Evolutionary conservation across 176 grass and related monocot species (phyloP).

Genomic region (Paspalum vaginatum): DNA sequence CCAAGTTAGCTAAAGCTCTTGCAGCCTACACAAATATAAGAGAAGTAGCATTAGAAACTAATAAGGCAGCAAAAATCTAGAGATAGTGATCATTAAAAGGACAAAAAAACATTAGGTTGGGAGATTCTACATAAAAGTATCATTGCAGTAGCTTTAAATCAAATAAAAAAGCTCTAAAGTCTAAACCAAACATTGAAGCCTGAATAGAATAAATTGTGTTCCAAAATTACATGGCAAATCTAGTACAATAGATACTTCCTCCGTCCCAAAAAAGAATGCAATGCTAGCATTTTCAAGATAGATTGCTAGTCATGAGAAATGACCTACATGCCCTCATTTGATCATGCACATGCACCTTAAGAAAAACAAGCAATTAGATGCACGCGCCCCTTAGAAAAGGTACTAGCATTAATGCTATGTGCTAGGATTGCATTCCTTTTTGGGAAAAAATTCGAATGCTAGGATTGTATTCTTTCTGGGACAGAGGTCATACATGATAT

Average conservation of each 20-base stretch:
- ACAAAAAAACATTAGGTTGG: background rate
- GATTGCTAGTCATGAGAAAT: too few relatives aligned
- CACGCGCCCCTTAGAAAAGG: too few relatives aligned
- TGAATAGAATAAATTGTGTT: conserved; percentile 5
- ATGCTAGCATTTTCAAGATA: too few relatives aligned
- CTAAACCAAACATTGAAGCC: conserved; percentile 8
- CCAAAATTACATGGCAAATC: conserved; percentile 5
- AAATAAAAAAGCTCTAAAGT: conserved; percentile 35
- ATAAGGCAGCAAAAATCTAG: conserved; percentile 20
- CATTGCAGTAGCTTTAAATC: conserved; percentile 9
- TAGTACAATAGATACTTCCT: too few relatives aligned
- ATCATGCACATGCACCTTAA: too few relatives aligned
- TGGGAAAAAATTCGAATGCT: too few relatives aligned
- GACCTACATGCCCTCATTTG: too few relatives aligned
- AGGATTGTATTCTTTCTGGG: too few relatives aligned
- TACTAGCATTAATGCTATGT: too few relatives aligned
- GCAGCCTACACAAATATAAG: conserved; percentile 68
- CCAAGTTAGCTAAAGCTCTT: conserved; percentile 98
- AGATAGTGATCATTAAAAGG: conserved; percentile 17
- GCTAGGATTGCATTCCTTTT: too few relatives aligned
- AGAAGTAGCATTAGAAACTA: conserved; percentile 38
- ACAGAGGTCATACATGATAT: background rate
- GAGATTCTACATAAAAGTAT: conserved; percentile 29
- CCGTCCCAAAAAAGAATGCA: too few relatives aligned
- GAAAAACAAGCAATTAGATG: too few relatives aligned